phyloP scores from a whole-genome alignment of 1,139 yeast genomes.

The Debaryomyces sp. region DNA sequence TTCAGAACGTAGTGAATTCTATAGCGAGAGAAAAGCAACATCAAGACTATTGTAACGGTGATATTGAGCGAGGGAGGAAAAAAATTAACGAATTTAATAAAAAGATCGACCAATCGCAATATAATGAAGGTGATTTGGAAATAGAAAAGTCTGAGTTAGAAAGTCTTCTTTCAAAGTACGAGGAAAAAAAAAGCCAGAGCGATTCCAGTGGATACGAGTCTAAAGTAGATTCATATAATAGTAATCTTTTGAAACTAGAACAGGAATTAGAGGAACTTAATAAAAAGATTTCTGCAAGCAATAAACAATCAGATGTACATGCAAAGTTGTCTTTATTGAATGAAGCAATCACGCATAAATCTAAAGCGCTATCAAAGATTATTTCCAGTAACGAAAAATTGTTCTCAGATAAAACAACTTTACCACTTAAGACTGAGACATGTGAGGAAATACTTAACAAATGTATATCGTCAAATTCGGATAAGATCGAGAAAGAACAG shows the following conservation, averaged over 20 bases:
- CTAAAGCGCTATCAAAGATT: conserved; percentile 21
- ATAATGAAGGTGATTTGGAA: conserved; percentile 30
- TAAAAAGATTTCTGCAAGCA: conserved; percentile 51
- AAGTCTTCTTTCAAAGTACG: conserved; percentile 32
- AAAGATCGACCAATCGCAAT: conserved; percentile 46
- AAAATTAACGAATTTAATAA: conserved; percentile 37
- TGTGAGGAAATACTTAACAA: conserved; percentile 23
- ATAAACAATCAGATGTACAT: conserved; percentile 59
- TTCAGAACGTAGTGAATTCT: conserved; percentile 31
- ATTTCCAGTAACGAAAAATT: conserved; percentile 9
- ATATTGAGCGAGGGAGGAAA: conserved; percentile 29
- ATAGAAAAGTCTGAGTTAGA: conserved; percentile 36
- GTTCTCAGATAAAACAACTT: conserved; percentile 20
- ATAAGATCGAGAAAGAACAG: conserved; percentile 15
- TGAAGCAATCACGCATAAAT: conserved; percentile 34
- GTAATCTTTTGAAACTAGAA: conserved; percentile 47
- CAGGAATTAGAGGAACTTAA: conserved; percentile 56
- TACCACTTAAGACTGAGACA: conserved; percentile 25
- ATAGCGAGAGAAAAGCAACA: conserved; percentile 47
- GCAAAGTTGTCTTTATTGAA: conserved; percentile 51
- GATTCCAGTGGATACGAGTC: conserved; percentile 32
- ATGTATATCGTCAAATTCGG: conserved; percentile 12
- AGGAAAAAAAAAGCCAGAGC: conserved; percentile 26
- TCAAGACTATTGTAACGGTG: conserved; percentile 35
- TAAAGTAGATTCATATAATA: conserved; percentile 43